Conservation (phyloP, 192 early-diverging fungal genomes). For the Backusella australiensis region DNA sequence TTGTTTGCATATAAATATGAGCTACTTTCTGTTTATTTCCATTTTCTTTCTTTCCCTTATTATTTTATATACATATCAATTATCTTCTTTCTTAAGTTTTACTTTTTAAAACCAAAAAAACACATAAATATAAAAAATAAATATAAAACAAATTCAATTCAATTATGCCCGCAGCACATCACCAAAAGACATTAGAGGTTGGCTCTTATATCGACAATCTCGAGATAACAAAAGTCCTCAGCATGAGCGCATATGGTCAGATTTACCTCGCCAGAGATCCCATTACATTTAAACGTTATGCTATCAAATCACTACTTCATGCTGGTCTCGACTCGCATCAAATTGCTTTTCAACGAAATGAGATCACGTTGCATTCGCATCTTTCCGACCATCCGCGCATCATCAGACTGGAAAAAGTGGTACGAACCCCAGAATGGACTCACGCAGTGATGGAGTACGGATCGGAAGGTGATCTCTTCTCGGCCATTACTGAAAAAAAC, state of each 20-base stretch:
- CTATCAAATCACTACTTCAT: slow-evolving; percentile 75
- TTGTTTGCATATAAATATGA: slow-evolving; percentile 13
- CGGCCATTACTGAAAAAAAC: slow-evolving; percentile 83
- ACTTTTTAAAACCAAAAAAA: background rate
- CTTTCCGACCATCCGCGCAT: slow-evolving; percentile 71
- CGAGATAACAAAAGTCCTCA: slow-evolving; percentile 52
- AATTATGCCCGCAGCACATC: background rate
- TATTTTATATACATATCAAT: background rate
- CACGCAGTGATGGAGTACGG: slow-evolving; percentile 76
- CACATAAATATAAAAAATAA: background rate
- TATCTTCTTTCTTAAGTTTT: background rate
- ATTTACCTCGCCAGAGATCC: slow-evolving; percentile 66
- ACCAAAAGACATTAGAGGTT: slow-evolving; percentile 1
- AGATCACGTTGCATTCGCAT: slow-evolving; percentile 62
- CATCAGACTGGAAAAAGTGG: slow-evolving; percentile 59
- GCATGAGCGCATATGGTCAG: slow-evolving; percentile 72
- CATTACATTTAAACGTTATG: slow-evolving; percentile 53
- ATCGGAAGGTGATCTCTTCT: slow-evolving; percentile 93
- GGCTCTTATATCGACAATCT: slow-evolving; percentile 39
- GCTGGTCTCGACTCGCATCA: slow-evolving; percentile 57
- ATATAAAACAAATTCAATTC: background rate
- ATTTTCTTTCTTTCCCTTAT: slow-evolving; percentile 1
- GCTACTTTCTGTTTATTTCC: background rate
- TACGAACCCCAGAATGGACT: slow-evolving; percentile 65
- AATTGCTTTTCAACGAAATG: slow-evolving; percentile 61